Percentiles rank a stretch among this genome's conserved stretches.
Conservation (phyloP, 495 filamentous ascomycete genomes). For the Hypomontagnella monticulosa region DNA sequence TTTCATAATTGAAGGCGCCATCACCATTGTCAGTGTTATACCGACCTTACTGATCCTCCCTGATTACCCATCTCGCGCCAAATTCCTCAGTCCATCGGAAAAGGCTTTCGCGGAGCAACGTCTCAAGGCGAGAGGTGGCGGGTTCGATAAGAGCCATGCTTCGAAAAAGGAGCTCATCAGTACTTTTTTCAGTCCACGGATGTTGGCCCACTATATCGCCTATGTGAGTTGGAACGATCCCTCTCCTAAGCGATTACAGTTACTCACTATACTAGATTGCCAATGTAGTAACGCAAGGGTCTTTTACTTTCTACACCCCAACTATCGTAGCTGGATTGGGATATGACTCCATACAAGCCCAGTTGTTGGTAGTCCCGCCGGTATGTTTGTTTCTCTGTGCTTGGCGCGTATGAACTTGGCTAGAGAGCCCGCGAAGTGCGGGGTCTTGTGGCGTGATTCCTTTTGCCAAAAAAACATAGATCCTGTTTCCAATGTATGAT, state of each 20-base stretch:
- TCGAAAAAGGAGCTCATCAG: conserved; percentile 56
- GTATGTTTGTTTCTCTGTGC: conserved; percentile 53
- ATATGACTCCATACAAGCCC: conserved; percentile 69
- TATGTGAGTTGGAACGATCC: conserved; percentile 63
- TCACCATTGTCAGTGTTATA: conserved; percentile 27
- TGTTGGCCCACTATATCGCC: conserved; percentile 68
- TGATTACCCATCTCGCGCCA: conserved; percentile 78
- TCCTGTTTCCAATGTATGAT: not conserved
- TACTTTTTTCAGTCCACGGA: conserved; percentile 77
- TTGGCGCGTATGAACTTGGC: not conserved
- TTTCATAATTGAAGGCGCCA: conserved; percentile 35
- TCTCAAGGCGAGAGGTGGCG: conserved; percentile 68
- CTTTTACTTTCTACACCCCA: conserved; percentile 82
- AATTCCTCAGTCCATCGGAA: conserved; percentile 71
- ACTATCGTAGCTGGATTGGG: conserved; percentile 77
- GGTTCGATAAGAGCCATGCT: conserved; percentile 70
- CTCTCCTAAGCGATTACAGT: not conserved
- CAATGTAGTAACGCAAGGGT: conserved; percentile 76
- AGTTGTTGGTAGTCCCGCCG: conserved; percentile 79
- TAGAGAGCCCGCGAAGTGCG: too few species aligned
- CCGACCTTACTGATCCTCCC: conserved; percentile 62
- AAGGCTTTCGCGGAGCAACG: conserved; percentile 67
- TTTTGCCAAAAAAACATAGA: too few species aligned
- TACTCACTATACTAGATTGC: conserved; percentile 36
- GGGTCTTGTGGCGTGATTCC: too few species aligned